Evolutionary conservation across 805 yeast species (phyloP).

Genomic region (Lipomyces anomalus): DNA sequence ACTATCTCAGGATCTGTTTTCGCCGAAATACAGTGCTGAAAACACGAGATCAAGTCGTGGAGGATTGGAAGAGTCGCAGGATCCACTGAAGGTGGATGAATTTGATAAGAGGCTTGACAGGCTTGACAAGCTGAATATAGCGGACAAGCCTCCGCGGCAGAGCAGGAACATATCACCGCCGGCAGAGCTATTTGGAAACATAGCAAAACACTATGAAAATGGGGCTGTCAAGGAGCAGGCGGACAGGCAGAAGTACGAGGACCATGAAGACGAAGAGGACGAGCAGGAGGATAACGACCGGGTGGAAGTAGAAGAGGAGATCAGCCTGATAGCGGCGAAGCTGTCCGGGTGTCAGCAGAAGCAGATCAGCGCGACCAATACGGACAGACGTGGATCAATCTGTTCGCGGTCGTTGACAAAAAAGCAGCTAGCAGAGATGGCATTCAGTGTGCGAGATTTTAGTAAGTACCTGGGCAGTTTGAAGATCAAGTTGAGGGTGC

Average conservation of each 20-base stretch:
- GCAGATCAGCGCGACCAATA: neutral
- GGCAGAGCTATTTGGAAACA: too few relatives aligned
- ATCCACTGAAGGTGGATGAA: neutral
- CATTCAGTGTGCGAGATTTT: conserved; percentile 30
- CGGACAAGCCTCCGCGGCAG: neutral
- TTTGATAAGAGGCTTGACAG: neutral
- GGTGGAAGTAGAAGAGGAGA: too few relatives aligned
- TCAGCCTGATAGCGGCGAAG: too few relatives aligned
- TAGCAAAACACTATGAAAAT: too few relatives aligned
- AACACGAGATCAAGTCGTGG: neutral
- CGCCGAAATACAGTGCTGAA: neutral
- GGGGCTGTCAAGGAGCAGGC: too few relatives aligned
- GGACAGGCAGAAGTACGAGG: neutral
- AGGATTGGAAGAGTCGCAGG: neutral
- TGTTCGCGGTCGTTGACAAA: conserved; percentile 25
- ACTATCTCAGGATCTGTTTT: conserved; percentile 5
- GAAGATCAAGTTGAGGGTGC: conserved; percentile 54
- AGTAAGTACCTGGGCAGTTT: conserved; percentile 29
- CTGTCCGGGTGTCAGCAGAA: neutral
- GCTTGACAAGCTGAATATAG: neutral
- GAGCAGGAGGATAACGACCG: neutral
- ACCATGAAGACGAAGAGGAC: neutral
- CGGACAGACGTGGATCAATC: too few relatives aligned
- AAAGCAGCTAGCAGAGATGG: conserved; percentile 30
- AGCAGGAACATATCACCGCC: conserved; percentile 6